Evolutionary conservation across 495 filamentous ascomycete species (phyloP).

Genomic region (Penicillium riverlandense): DNA sequence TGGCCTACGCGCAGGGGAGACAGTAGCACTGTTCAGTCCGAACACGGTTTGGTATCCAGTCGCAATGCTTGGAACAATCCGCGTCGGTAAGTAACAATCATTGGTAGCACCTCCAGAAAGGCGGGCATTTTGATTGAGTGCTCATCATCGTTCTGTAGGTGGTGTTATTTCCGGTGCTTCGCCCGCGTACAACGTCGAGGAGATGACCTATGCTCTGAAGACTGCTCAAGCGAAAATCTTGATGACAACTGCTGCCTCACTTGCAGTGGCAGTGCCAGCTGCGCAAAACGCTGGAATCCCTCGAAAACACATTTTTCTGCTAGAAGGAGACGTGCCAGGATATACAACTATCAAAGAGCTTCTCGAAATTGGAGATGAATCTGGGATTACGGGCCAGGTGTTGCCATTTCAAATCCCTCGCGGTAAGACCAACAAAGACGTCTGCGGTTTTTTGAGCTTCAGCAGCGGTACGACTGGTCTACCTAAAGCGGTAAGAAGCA

Average conservation of each 20-base stretch:
- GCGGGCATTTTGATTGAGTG: background rate
- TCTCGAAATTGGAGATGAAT: constrained; percentile 33
- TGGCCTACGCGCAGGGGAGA: constrained; percentile 39
- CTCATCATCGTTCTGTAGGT: constrained; percentile 9
- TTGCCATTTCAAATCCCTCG: constrained; percentile 33
- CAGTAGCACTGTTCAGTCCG: constrained; percentile 47
- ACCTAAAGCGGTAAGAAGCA: constrained; percentile 20
- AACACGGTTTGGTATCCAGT: constrained; percentile 58
- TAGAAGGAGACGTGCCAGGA: constrained; percentile 44
- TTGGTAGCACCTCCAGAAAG: too few species aligned
- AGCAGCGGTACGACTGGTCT: constrained; percentile 34
- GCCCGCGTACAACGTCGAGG: constrained; percentile 54
- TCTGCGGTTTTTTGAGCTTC: constrained; percentile 52
- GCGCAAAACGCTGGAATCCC: constrained; percentile 47
- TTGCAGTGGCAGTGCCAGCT: constrained; percentile 43
- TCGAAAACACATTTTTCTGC: constrained; percentile 41
- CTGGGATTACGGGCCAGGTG: constrained; percentile 26
- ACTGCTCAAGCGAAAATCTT: constrained; percentile 47
- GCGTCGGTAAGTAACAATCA: constrained; percentile 22
- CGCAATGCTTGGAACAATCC: constrained; percentile 47
- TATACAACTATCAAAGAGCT: constrained; percentile 45
- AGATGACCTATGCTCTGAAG: constrained; percentile 55
- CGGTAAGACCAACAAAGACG: constrained; percentile 45
- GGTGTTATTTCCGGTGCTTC: constrained; percentile 49
- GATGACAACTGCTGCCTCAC: constrained; percentile 43